Evolutionary conservation across 2,329 filamentous ascomycete species (phyloP), one percentile per base, ranked within the genome.

Genomic region (Penicillium oxalicum): DNA sequence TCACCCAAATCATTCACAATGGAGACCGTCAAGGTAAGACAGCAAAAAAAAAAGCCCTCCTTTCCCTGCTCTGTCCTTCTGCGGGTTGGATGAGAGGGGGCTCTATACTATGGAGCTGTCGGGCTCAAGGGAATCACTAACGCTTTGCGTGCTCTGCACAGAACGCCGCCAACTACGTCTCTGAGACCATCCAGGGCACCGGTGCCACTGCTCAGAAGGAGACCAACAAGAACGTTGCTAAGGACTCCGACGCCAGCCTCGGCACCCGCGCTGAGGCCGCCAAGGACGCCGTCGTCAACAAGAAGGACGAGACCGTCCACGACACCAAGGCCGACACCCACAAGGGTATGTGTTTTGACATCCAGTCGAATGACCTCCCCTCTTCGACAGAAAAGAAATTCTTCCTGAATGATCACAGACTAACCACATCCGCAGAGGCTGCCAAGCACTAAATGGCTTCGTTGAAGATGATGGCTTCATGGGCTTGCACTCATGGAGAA

Each of bases 111-210:
- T 18, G 18, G 18, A 18, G 18, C 18, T 18, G 18, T 18, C 18
- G 2, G 18, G 18, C 1, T 18, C 18, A 18, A 35, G 34, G 6
- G 9, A 25, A 9, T 38, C 36, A 25, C 13, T 25, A 25, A 9
- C 27, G 18, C 12, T 6, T 5, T 5, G 39, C 27, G 25, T 24
- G 13, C 9, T 28, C 7, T 8, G n/a, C 39, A 43, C 27, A 61
- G 75, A 79, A 84, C 72, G 78, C 77, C 64, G 80, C 73, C 73
- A 84, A 84, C 78, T 85, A 85, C 78, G 81, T 85, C 71, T 71
- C 79, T 58, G 83, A 85, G 76, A 72, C 74, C 62, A 69, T 82
- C 65, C 76, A 84, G 74, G 73, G 82, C 67, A 73, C 73, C 53
- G 64, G 74, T 54, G 71, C 73, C 52, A 75, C 77, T 56, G 72